Base-by-base conservation (phyloP, 257 asterid genomes). In the Scutellaria galericulata region DNA sequence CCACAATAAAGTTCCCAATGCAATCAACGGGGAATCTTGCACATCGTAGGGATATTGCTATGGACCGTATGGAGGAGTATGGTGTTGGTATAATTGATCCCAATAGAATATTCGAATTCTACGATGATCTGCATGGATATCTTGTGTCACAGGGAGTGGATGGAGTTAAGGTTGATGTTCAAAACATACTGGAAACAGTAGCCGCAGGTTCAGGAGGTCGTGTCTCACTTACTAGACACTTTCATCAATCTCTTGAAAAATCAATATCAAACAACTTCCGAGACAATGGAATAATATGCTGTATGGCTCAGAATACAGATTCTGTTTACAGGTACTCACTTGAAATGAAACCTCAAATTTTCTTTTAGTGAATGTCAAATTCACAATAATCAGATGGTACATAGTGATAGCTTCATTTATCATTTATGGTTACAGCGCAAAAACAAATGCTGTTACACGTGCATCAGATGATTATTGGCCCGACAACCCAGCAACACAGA, bases 391-490 rank as follows among this genome's bases (percentile, higher is more conserved):
- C 50, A 41, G 66, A 37, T 45, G 41, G 18, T 1, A 31, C 5
- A 37, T 48, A 57, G 67, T 48, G 46, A 65, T 53, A 60, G 37
- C 40, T 62, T 73, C 42, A 60, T 10, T 31, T 40, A 1, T 47
- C 39, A 46, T 64, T 22, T 66, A 47, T 72, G 71, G 56, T 61
- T 61, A 48, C 88, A 87, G 92, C 79, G 77, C 82, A 37, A 84
- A 79, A 71, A 68, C 60, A 45, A 84, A 85, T 73, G 85, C 84
- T 6, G 67, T 87, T 20, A 83, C 86, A 5, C 85, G 89, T 41
- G 92, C 85, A 18, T 84, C 92, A 0, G 92, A 87, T 57, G 89
- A 87, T 72, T 87, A 84, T 47, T 87, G 81, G 63, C 89, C 89
- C 42, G 61, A 72, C 44, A 78, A 81, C 59, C 89, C 86, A 7